Evolutionary conservation across 495 filamentous ascomycete species (phyloP).

Genomic region (Penicillium verhagenii): DNA sequence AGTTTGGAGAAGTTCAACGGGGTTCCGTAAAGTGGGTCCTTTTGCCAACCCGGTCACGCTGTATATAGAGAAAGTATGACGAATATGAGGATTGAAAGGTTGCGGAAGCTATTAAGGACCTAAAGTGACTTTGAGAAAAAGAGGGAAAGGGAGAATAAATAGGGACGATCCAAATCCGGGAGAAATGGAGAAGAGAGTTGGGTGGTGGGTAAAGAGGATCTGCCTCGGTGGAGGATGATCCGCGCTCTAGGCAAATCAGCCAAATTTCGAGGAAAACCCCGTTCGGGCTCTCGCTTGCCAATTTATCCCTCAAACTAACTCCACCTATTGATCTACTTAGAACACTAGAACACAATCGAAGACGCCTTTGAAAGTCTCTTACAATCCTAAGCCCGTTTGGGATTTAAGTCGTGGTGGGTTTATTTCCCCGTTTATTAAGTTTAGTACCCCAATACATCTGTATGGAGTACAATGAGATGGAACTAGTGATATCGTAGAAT

Average conservation of each 20-base stretch:
- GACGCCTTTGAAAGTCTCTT: no score
- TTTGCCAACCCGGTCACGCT: neutral
- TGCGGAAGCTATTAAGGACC: neutral
- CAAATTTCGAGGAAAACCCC: neutral
- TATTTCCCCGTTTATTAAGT: no score
- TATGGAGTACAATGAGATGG: no score
- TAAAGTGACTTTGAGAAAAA: neutral
- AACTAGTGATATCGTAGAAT: no score
- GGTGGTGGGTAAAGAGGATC: slow-evolving; percentile 19
- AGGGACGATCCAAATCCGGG: neutral
- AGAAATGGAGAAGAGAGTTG: neutral
- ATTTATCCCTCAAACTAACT: slow-evolving; percentile 1
- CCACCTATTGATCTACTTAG: neutral
- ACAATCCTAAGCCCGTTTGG: no score
- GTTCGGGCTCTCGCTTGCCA: neutral
- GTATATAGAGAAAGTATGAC: neutral
- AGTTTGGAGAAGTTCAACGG: neutral
- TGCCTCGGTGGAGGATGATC: slow-evolving; percentile 28
- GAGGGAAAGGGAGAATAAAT: neutral
- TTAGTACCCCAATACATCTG: no score
- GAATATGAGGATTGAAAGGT: neutral
- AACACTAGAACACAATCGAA: neutral
- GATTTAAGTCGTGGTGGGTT: no score
- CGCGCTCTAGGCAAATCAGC: slow-evolving; percentile 14
- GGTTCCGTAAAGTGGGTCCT: neutral